Conservation (phyloP, 2,329 filamentous ascomycete species). For the Leptographium wingfieldii region DNA sequence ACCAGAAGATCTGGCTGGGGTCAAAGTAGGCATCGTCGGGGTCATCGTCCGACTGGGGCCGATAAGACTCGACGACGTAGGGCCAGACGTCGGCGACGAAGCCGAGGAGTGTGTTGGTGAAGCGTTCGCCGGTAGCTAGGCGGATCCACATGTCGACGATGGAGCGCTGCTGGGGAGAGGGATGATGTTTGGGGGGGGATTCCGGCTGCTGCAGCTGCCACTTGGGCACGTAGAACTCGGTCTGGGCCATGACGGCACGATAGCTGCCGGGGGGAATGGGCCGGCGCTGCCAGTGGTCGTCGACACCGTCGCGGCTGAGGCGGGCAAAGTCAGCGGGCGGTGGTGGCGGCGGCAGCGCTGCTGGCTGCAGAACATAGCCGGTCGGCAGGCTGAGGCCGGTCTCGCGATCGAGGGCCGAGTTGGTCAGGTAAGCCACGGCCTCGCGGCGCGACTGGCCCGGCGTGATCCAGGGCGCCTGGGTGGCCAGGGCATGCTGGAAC, state of each 20-base stretch:
- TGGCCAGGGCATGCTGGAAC: constrained; percentile 21
- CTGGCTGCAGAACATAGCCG: constrained; percentile 14
- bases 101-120: constrained; percentile 51
- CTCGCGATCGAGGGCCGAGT: constrained; percentile 20
- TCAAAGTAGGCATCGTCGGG: neutral
- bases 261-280: constrained; percentile 9
- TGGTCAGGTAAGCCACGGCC: constrained; percentile 28
- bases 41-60: neutral
- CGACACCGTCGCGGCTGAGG: neutral
- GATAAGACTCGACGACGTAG: constrained; percentile 45
- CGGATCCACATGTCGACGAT: constrained; percentile 56
- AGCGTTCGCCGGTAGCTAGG: constrained; percentile 44
- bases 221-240: constrained; percentile 19
- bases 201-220: neutral
- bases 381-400: constrained; percentile 20
- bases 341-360: constrained; percentile 11
- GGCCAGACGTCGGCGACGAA: constrained; percentile 60
- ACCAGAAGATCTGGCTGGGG: constrained; percentile 41
- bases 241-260: constrained; percentile 17
- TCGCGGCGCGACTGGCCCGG: constrained; percentile 13
- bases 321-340: constrained; percentile 15
- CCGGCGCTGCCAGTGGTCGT: constrained; percentile 17
- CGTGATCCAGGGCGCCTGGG: neutral
- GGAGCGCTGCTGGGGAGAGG: constrained; percentile 9
- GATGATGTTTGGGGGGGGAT: no score